phyloP scores from a whole-genome alignment of 148 eudicot genomes.

The Cornus kousa region DNA sequence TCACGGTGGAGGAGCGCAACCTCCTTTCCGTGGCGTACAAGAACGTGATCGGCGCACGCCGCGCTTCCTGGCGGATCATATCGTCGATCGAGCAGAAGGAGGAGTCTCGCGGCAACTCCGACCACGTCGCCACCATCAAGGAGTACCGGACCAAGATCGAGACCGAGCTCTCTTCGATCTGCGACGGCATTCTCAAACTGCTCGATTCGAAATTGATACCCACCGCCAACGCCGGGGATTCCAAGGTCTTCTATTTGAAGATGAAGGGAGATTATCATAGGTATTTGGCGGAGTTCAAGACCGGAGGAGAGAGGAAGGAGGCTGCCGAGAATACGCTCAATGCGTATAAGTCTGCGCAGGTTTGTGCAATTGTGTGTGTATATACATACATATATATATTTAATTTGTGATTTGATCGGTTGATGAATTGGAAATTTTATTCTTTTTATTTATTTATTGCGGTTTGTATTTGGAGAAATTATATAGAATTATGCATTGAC shows the following conservation, averaged over 20 bases:
- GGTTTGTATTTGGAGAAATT: too few species aligned
- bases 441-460: too few species aligned
- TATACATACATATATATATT: neutral
- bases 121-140: conserved; percentile 21
- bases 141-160: conserved; percentile 28
- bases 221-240: conserved; percentile 12
- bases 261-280: conserved; percentile 35
- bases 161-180: conserved; percentile 27
- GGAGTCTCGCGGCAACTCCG: conserved; percentile 32
- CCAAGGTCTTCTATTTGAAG: conserved; percentile 32
- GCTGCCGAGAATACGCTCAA: conserved; percentile 30
- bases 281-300: conserved; percentile 31
- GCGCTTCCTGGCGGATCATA: conserved; percentile 34
- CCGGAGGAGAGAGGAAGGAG: conserved; percentile 29
- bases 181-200: conserved; percentile 24
- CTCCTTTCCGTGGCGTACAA: conserved; percentile 37
- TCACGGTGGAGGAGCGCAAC: conserved; percentile 35
- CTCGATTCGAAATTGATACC: conserved; percentile 23
- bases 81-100: conserved; percentile 32
- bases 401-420: neutral
- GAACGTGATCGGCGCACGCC: conserved; percentile 40
- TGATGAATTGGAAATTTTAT: neutral
- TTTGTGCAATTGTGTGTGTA: neutral
- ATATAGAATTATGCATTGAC: too few species aligned
- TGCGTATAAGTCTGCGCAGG: conserved; percentile 32